phyloP scores from a whole-genome alignment of 768 basidiomycete genomes.

The Pleurotus pulmonarius region DNA sequence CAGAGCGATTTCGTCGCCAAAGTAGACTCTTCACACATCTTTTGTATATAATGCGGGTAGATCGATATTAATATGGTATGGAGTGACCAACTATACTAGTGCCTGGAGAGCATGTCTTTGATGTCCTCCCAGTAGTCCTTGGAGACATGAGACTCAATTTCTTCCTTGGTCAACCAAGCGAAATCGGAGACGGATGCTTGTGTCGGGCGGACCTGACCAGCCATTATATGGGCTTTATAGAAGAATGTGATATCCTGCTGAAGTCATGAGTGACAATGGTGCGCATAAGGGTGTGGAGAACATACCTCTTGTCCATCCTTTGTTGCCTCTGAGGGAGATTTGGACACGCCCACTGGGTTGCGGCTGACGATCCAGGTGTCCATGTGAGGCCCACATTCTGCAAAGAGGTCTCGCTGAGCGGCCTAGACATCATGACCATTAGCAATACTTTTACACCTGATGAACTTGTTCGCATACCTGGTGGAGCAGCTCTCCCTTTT shows the following conservation, averaged over 20 bases:
- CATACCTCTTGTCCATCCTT: constrained; percentile 14
- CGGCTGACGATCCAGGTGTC: constrained; percentile 93
- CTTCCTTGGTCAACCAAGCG: constrained; percentile 93
- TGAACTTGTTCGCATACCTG: constrained; percentile 44
- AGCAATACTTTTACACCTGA: not conserved
- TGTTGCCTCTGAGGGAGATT: constrained; percentile 37
- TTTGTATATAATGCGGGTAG: not conserved
- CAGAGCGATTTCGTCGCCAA: constrained; percentile 51
- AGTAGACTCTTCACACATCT: constrained; percentile 21
- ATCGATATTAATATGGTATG: constrained; percentile 7
- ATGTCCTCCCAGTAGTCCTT: constrained; percentile 71
- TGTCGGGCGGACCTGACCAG: constrained; percentile 73
- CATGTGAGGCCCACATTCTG: constrained; percentile 78
- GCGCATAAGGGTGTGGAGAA: not conserved
- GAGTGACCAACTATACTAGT: constrained; percentile 28
- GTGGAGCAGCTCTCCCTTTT: constrained; percentile 70
- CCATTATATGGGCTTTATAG: constrained; percentile 90
- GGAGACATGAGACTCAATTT: constrained; percentile 71
- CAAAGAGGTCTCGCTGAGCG: constrained; percentile 64
- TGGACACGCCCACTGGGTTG: constrained; percentile 80
- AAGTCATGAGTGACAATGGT: not conserved
- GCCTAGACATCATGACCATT: constrained; percentile 42
- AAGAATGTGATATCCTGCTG: constrained; percentile 76
- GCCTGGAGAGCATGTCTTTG: constrained; percentile 79
- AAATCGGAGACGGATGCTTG: constrained; percentile 62